Evolutionary conservation across 768 basidiomycete species (phyloP).

Genomic region (Auricularia sp.): DNA sequence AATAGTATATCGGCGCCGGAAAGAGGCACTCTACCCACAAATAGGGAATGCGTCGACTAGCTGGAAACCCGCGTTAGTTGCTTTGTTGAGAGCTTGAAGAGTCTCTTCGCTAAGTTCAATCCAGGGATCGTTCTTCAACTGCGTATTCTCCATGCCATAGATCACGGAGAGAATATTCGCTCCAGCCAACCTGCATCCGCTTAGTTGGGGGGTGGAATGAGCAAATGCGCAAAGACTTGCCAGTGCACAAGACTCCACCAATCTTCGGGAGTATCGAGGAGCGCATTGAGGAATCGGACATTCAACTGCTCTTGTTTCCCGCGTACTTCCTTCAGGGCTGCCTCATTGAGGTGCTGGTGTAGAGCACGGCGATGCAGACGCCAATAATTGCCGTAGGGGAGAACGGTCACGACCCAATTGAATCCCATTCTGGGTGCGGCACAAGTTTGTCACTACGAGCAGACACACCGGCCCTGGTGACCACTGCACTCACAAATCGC

Average conservation of each 20-base stretch:
- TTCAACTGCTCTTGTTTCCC: slow-evolving; percentile 26
- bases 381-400: slow-evolving; percentile 29
- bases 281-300: slow-evolving; percentile 27
- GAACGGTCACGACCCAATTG: slow-evolving; percentile 36
- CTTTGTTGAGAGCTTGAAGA: slow-evolving; percentile 24
- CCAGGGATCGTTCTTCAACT: slow-evolving; percentile 28
- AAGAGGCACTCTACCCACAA: slow-evolving; percentile 2
- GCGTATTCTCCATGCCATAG: slow-evolving; percentile 29
- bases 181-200: slow-evolving; percentile 20
- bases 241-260: slow-evolving; percentile 29
- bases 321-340: slow-evolving; percentile 18
- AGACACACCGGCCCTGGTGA: no score
- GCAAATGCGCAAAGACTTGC: slow-evolving; percentile 7
- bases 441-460: no score
- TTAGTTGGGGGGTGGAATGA: background rate
- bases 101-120: slow-evolving; percentile 32
- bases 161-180: slow-evolving; percentile 31
- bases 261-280: slow-evolving; percentile 26
- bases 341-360: slow-evolving; percentile 27
- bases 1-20: background rate
- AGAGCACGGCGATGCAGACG: slow-evolving; percentile 29
- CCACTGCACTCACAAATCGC: slow-evolving; percentile 27
- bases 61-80: slow-evolving; percentile 21
- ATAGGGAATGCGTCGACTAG: slow-evolving; percentile 10
- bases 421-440: slow-evolving; percentile 30